Evolutionary conservation across 192 early-diverging fungal species (phyloP), one percentile per base, ranked within the genome.

Genomic region (Backusella australiensis): DNA sequence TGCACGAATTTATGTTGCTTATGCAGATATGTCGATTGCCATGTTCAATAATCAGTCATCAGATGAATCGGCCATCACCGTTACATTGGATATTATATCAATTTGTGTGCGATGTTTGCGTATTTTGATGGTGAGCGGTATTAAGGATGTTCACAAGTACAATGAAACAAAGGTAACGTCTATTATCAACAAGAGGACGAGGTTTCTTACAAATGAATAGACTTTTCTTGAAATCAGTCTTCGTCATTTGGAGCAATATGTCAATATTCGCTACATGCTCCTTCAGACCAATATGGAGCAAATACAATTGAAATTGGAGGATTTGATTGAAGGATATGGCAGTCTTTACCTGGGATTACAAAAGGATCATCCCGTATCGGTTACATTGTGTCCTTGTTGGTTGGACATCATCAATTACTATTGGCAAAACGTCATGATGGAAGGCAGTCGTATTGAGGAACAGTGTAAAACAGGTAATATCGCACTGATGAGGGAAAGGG

Each of bases 261-360:
- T 86, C 34, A 79, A 87, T 63, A 63, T 63, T 63, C 56, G 56
- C 26, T 29, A 29, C 26, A 63, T 63, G 23, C 12, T 63, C 1
- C 4, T 63, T 4, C 56, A 63, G 12, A 5, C 56, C 26, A 63
- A 63, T 5, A 14, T 63, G 65, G 35, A 63, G 29, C 23, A 63
- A 26, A 14, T 63, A 14, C 12, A 12, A 26, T 63, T 63, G 12
- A 68, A 66, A 19, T 49, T 79, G 38, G 73, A 74, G 35, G 63
- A 15, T 5, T n/a, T 74, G 17, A 79, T 79, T 65, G 78, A 79
- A 34, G 78, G 89, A 9, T 88, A 94, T 53, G 96, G 96, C 34
- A 94, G 94, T 74, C 76, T 97, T 34, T 95, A 93, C 77, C 72
- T 94, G 67, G 90, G 94, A 72, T 77, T 95, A 17, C 88, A 92